Conservation (phyloP, 169 alveolate species). For the Eimeria sp. region DNA sequence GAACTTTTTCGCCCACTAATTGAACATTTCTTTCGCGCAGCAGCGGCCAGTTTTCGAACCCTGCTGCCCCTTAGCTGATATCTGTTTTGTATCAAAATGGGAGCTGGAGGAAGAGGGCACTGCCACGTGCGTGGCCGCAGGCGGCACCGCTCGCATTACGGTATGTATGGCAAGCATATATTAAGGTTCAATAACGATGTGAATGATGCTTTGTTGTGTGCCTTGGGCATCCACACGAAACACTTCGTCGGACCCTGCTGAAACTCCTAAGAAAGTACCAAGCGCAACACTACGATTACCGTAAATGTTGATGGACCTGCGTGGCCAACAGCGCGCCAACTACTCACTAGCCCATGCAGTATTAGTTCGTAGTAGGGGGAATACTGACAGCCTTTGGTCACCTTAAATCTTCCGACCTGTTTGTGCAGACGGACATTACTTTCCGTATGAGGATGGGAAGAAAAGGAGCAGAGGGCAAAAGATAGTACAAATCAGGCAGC, state of each 20-base stretch:
- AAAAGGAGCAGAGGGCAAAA: constrained; percentile 58
- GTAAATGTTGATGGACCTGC: not conserved
- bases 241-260: not conserved
- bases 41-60: not conserved
- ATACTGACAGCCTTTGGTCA: not conserved
- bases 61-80: not conserved
- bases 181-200: not conserved
- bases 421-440: constrained; percentile 57
- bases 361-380: not conserved
- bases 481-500: constrained; percentile 51
- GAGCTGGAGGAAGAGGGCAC: constrained; percentile 50
- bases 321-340: not conserved
- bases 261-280: not conserved
- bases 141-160: constrained; percentile 50
- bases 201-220: not conserved
- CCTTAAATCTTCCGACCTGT: not conserved
- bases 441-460: constrained; percentile 66
- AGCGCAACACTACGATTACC: not conserved
- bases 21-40: not conserved
- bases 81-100: not conserved
- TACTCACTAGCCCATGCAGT: not conserved
- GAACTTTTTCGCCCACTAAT: not conserved
- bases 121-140: constrained; percentile 72
- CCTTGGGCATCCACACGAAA: not conserved
- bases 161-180: not conserved